Percentiles rank a stretch among this genome's conserved stretches.
phyloP scores from a whole-genome alignment of 2,329 filamentous ascomycete genomes.

The Sarocladium kiliense region DNA sequence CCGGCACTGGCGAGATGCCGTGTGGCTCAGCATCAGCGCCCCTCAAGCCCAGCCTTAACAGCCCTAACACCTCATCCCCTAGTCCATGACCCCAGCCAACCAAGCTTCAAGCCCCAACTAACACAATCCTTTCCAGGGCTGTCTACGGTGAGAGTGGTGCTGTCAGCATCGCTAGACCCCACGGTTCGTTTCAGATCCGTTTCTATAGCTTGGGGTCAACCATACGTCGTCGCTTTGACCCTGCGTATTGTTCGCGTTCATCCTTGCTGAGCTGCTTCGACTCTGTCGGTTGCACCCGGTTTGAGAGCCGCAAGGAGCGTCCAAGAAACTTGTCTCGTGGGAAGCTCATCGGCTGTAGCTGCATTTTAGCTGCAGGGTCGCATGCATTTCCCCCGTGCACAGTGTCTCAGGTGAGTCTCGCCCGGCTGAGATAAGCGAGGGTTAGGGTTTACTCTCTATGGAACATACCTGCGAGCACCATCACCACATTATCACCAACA shows the following conservation, averaged over 20 bases:
- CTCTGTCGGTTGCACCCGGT: not conserved
- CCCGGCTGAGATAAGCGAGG: not conserved
- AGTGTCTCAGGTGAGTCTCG: slow-evolving; percentile 9
- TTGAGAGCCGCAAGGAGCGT: not conserved
- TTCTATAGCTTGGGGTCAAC: not conserved
- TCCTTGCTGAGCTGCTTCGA: not conserved
- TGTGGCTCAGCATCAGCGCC: slow-evolving; percentile 2
- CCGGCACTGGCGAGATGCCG: not conserved
- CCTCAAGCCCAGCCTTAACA: not conserved
- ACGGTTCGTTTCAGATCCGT: slow-evolving; percentile 6
- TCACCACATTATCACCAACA: not conserved
- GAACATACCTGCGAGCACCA: no score
- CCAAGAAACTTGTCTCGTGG: no score
- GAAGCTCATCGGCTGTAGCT: no score
- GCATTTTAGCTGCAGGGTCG: not conserved
- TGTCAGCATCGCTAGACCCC: not conserved
- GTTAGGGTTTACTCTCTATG: not conserved
- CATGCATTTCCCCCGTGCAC: no score
- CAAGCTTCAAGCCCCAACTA: not conserved
- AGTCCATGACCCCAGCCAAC: not conserved
- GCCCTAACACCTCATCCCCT: not conserved
- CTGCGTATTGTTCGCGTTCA: no score
- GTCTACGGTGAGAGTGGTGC: not conserved
- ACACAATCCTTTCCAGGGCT: not conserved
- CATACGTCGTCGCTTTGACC: not conserved